Conservation (phyloP, 148 eudicot genomes). For the Drosera capensis region DNA sequence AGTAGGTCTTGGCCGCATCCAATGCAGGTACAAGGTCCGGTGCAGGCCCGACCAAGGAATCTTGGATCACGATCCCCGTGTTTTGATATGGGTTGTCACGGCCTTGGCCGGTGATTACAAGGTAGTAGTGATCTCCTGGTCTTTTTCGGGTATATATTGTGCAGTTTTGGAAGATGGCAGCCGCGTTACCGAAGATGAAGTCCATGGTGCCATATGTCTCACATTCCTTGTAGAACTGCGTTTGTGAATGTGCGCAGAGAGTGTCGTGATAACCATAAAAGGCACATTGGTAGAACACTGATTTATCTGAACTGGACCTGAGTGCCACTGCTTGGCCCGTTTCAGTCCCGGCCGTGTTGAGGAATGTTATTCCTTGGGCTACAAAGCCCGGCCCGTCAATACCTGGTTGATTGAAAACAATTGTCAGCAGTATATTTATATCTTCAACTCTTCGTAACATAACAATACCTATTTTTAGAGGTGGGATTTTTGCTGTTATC, state of each 20-base stretch:
- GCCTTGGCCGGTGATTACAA: constrained; percentile 32
- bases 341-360: constrained; percentile 32
- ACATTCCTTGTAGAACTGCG: constrained; percentile 32
- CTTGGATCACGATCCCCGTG: constrained; percentile 30
- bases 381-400: constrained; percentile 8
- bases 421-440: no score
- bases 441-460: no score
- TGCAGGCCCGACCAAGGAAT: constrained; percentile 15
- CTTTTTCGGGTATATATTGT: constrained; percentile 11
- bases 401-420: no score
- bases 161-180: constrained; percentile 28
- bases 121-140: constrained; percentile 17
- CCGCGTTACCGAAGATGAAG: constrained; percentile 36
- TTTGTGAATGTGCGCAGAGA: constrained; percentile 17
- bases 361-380: constrained; percentile 4
- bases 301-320: constrained; percentile 19
- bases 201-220: constrained; percentile 32
- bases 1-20: no score
- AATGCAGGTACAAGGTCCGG: no score
- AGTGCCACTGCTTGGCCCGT: constrained; percentile 32
- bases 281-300: constrained; percentile 27
- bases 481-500: no score
- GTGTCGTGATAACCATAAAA: constrained; percentile 44
- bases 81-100: constrained; percentile 30
- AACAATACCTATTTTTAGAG: no score